phyloP scores from a whole-genome alignment of 2,329 filamentous ascomycete genomes.

The Ophiostoma perfectum region DNA sequence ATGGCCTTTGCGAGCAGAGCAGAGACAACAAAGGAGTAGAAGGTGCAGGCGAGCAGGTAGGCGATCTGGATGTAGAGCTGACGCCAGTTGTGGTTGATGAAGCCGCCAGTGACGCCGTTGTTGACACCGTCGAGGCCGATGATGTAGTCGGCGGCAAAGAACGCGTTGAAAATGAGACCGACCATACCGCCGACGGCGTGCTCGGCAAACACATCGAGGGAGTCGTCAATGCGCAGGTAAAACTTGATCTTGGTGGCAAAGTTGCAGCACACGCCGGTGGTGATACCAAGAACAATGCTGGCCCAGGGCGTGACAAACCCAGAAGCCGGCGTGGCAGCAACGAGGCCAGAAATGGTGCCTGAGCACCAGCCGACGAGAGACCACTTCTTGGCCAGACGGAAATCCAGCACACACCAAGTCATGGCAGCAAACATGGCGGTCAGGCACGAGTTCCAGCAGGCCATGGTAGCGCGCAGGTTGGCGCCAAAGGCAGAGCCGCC shows the following conservation, averaged over 20 bases:
- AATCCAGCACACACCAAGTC: constrained; percentile 94
- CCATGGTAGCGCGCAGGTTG: constrained; percentile 89
- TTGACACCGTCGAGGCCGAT: constrained; percentile 75
- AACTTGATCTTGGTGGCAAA: constrained; percentile 62
- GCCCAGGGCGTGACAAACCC: constrained; percentile 65
- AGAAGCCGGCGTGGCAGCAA: constrained; percentile 63
- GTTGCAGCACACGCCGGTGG: constrained; percentile 61
- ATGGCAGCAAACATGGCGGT: constrained; percentile 88
- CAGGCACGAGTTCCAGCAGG: constrained; percentile 96
- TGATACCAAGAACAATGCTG: constrained; percentile 60
- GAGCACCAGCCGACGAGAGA: constrained; percentile 72
- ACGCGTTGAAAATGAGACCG: constrained; percentile 65
- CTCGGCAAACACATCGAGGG: constrained; percentile 67
- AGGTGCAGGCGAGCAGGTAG: constrained; percentile 61
- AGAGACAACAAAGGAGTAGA: constrained; percentile 68
- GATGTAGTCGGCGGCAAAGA: constrained; percentile 65
- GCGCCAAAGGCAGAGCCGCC: constrained; percentile 91
- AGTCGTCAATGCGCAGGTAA: constrained; percentile 61
- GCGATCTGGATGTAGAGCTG: constrained; percentile 75
- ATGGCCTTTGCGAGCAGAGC: constrained; percentile 68
- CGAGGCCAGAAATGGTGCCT: constrained; percentile 64
- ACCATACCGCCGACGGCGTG: constrained; percentile 65
- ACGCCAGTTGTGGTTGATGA: constrained; percentile 68
- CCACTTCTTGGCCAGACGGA: constrained; percentile 89
- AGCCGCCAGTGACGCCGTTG: constrained; percentile 59